A percentile compares a stretch with the other conserved stretches of the same genome.
phyloP scores from a whole-genome alignment of 495 filamentous ascomycete genomes.

The Aspergillus asperescens region DNA sequence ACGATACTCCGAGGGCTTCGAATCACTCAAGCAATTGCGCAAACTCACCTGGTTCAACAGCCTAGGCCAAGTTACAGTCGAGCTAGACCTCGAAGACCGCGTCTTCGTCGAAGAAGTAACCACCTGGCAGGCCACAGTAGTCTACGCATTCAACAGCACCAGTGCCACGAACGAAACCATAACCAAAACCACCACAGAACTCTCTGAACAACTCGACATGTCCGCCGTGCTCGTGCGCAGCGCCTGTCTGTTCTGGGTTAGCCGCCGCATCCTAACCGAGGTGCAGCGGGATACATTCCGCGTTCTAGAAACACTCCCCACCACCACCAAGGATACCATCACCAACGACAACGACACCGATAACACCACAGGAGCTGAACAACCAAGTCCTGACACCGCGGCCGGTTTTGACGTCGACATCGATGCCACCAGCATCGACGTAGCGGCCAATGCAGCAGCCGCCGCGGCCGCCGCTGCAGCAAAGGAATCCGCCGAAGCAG shows the following conservation, averaged over 20 bases:
- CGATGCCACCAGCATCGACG: constrained; percentile 24
- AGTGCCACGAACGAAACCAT: constrained; percentile 30
- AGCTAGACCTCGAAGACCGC: constrained; percentile 79
- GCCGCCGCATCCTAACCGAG: constrained; percentile 69
- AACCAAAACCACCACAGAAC: constrained; percentile 53
- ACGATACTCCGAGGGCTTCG: constrained; percentile 71
- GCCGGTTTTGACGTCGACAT: background rate
- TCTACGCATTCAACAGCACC: constrained; percentile 70
- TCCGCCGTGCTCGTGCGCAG: constrained; percentile 65
- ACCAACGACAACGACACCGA: constrained; percentile 10
- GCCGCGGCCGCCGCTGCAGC: constrained; percentile 43
- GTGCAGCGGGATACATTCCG: constrained; percentile 47
- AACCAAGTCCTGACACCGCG: constrained; percentile 1
- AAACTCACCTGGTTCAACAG: constrained; percentile 85
- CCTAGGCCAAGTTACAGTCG: constrained; percentile 72
- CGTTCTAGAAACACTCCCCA: constrained; percentile 59
- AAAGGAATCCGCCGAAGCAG: constrained; percentile 42
- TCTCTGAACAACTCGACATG: constrained; percentile 68
- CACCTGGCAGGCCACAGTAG: constrained; percentile 85
- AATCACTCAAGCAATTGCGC: constrained; percentile 68
- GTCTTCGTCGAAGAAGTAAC: constrained; percentile 66
- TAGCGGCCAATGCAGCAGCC: constrained; percentile 47
- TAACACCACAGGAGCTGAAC: background rate
- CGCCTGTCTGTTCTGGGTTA: constrained; percentile 81
- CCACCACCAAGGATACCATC: constrained; percentile 30